Percentiles rank a stretch among this genome's conserved stretches.
phyloP scores from a whole-genome alignment of 2,329 filamentous ascomycete genomes.

The Hypomyces perniciosus region DNA sequence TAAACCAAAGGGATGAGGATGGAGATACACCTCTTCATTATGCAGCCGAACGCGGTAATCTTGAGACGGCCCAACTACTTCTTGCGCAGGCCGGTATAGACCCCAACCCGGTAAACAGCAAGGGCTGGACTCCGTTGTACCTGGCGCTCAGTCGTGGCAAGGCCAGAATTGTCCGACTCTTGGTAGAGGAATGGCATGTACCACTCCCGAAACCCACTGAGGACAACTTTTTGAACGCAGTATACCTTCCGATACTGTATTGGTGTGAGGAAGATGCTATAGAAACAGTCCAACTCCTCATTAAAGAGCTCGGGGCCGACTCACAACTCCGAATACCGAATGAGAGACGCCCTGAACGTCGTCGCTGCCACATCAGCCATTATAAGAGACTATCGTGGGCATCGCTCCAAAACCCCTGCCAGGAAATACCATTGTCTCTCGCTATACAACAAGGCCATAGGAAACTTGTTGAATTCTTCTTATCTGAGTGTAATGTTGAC shows the following conservation, averaged over 20 bases:
- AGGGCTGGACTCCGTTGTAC: neutral
- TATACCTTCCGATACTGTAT: neutral
- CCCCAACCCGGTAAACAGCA: accelerated
- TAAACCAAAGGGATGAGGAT: accelerated
- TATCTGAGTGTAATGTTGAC: neutral
- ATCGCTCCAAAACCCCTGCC: neutral
- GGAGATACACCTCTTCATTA: neutral
- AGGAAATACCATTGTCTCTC: neutral
- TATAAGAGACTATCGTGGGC: neutral
- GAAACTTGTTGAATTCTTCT: neutral
- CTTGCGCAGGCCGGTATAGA: neutral
- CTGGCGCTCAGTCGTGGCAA: neutral
- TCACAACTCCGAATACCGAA: neutral
- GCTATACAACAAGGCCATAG: neutral
- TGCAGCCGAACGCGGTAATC: accelerated
- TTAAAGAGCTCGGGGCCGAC: neutral
- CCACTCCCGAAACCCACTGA: neutral
- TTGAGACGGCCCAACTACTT: neutral
- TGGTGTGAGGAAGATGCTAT: too few relatives aligned
- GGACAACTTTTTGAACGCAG: neutral
- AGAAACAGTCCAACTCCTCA: neutral
- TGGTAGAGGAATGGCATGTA: neutral
- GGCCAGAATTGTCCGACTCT: neutral
- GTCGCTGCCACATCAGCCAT: too few relatives aligned
- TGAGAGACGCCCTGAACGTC: accelerated